Percentiles rank a stretch among this genome's conserved stretches.
Conservation (phyloP, 2,329 filamentous ascomycete species). For the Diaporthe citriasiana region DNA sequence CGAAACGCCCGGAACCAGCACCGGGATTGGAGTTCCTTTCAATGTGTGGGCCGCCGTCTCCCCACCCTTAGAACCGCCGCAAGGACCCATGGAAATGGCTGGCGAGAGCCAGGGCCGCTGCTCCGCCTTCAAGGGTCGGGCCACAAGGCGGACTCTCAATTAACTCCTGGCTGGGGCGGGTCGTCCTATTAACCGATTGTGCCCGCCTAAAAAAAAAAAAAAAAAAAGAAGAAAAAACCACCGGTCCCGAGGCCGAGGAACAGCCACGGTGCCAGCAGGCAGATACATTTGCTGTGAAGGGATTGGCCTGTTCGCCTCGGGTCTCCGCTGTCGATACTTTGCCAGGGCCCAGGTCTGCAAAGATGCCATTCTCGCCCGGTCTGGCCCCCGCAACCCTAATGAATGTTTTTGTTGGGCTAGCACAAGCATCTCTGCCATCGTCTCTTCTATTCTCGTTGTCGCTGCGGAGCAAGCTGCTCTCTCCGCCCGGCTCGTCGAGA, state of each 20-base stretch:
- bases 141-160: constrained; percentile 15
- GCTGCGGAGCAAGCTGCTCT: constrained; percentile 6
- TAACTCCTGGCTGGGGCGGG: constrained; percentile 32
- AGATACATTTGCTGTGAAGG: constrained; percentile 29
- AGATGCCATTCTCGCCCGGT: not conserved
- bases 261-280: constrained; percentile 28
- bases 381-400: constrained; percentile 12
- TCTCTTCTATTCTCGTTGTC: constrained; percentile 28
- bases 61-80: not conserved
- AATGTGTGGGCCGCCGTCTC: constrained; percentile 23
- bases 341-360: constrained; percentile 20
- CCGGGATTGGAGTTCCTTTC: constrained; percentile 4
- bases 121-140: constrained; percentile 28
- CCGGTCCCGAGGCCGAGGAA: constrained; percentile 23
- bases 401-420: constrained; percentile 9
- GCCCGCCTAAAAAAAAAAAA: constrained; percentile 21
- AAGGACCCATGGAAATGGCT: constrained; percentile 18
- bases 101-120: constrained; percentile 17
- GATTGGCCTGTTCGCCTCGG: constrained; percentile 28
- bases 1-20: constrained; percentile 18
- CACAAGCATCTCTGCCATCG: constrained; percentile 30
- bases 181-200: not conserved
- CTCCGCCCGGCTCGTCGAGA: not conserved
- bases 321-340: constrained; percentile 31
- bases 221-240: constrained; percentile 10